Evolutionary conservation across 129 eudicot species (phyloP), one percentile per base, ranked within the genome.

Genomic region (Oenanthe sinensis): DNA sequence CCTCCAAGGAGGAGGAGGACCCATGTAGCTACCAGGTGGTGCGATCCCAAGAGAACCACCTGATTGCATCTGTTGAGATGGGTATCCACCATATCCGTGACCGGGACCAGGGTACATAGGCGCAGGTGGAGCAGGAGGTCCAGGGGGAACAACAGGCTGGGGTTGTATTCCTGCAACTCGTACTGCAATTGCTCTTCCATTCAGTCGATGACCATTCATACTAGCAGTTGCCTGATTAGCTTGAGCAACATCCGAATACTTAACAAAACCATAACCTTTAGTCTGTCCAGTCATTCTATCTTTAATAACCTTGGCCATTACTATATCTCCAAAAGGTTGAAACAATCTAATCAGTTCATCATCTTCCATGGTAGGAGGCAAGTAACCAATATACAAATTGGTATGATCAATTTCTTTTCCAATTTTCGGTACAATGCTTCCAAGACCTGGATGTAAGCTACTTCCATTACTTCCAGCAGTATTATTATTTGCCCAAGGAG

Each of bases 101-200:
- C 46, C 80, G 28, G 88, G 87, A 80, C 86, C 84, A 13, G 92
- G 93, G 81, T 90, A 90, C 28, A 89, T 16, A 13, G 88, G 90
- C 62, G 77, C 49, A 16, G 90, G 77, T 63, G 89, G 89, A 73
- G 86, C 87, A 63, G 93, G 91, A 52, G 97, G 96, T 49, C 92
- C 97, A 55, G 92, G 95, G 55, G 98, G 94, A 24, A 86, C 84
- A 22, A 89, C 50, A 20, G 98, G 98, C 78, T 89, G 97, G 62
- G 98, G 98, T 22, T 97, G 95, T 82, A 87, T 93, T n/a, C 98
- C 98, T 12, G 98, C 98, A 75, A 93, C 92, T 81, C 98, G 87
- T 50, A 93, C 98, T 22, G 97, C 98, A 80, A 93, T 93, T 33
- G 85, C 86, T 80, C 98, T 91, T 55, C 98, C 98, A 42, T 91